Percentiles rank a stretch among this genome's conserved stretches.
These are phyloP conservation scores for Chionographis japonica DNA, from an alignment of 106 monocot species.

Conservation along the genomic window DNA sequence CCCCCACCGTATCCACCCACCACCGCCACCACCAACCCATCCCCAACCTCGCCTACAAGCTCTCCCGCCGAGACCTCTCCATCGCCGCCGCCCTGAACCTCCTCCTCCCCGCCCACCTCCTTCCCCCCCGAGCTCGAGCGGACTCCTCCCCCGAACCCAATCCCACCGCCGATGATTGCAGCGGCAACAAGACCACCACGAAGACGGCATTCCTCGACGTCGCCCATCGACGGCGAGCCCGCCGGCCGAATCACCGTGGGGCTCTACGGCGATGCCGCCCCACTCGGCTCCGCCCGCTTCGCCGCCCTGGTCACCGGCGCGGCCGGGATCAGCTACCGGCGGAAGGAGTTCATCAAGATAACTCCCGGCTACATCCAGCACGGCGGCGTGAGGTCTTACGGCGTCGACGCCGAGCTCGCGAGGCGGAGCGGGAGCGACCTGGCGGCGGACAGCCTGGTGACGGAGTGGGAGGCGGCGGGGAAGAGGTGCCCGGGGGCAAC, in stretches of 20 bases:
- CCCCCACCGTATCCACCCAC: neutral
- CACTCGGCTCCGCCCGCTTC: conserved; percentile 47
- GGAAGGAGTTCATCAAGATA: conserved; percentile 69
- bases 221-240: conserved; percentile 58
- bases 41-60: conserved; percentile 1
- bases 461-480: conserved; percentile 35
- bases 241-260: conserved; percentile 51
- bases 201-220: conserved; percentile 55
- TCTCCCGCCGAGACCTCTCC: conserved; percentile 34
- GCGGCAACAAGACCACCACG: conserved; percentile 5
- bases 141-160: neutral
- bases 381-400: conserved; percentile 50
- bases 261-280: conserved; percentile 31
- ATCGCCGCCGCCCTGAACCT: conserved; percentile 13
- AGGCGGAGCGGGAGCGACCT: conserved; percentile 12
- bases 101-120: conserved; percentile 10
- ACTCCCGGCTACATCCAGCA: conserved; percentile 56
- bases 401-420: conserved; percentile 45
- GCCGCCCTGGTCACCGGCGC: conserved; percentile 31
- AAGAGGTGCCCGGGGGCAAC: conserved; percentile 17
- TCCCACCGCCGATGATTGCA: neutral
- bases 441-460: conserved; percentile 14
- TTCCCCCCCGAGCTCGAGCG: conserved; percentile 4
- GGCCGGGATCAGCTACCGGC: conserved; percentile 43
- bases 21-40: neutral